Base-by-base conservation (phyloP, 768 basidiomycete species). In the Tricholoma saponaceum region DNA sequence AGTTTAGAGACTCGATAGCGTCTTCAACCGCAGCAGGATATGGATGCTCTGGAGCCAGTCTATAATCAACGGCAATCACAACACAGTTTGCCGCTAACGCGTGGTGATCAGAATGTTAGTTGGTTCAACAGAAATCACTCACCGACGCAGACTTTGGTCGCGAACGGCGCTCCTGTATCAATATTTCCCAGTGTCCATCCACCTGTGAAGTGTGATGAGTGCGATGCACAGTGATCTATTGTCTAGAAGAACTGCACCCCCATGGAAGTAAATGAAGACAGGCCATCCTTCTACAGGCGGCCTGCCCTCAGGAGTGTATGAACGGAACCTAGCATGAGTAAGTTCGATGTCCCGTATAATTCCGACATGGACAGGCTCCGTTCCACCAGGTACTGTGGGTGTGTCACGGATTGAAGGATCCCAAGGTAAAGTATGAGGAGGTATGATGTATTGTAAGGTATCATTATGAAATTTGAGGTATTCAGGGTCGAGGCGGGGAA, bases 171-270 rank as follows among this genome's bases (percentile, higher is more conserved):
- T 58, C 84, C 83, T 13, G 79, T 78, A 22, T 67, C 65, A 58
- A 86, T 84, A 54, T 74, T 83, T 1, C 88, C 89, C 2, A 89
- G 74, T 0, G 86, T 87, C 88, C 88, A 89, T 32, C 89, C 88
- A 32, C 89, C 87, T 85, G 62, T 13, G 10, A 20, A 22, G 7
- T 3, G 22, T 44, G 9, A 1, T 18, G n/a, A n/a, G n/a, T n/a
- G n/a, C n/a, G n/a, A 16, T 4, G 22, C 44, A 13, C 22, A 23
- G 26, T 54, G 26, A 56, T 20, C 43, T 3, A 3, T 35, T 20
- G 10, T 33, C 18, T 30, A n/a, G 56, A 35, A 9, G 5, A n/a
- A 20, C 7, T 79, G 54, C 58, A 81, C 87, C 88, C 49, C 88
- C 88, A 60, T 88, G 88, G 66, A 84, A 87, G 78, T 79, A 90